These are phyloP conservation scores for Benincasa hispida DNA, from an alignment of 306 rosid species.

Conservation along the genomic window DNA sequence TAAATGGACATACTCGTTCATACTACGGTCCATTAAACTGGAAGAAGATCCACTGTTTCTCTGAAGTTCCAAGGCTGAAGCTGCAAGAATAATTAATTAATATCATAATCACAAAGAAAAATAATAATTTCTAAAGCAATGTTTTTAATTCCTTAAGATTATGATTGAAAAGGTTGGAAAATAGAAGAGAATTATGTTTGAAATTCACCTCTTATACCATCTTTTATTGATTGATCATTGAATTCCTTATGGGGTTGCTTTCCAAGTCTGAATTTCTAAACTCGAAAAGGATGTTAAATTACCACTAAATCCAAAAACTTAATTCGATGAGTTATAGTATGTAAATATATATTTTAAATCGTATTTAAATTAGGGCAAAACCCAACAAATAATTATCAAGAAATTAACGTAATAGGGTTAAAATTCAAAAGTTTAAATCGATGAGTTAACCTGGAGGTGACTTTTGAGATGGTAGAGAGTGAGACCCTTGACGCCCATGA, in stretches of 20 bases:
- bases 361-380: neutral
- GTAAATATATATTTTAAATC: too few species aligned
- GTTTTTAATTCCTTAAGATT: neutral
- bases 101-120: constrained; percentile 14
- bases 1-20: constrained; percentile 64
- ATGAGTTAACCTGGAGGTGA: constrained; percentile 84
- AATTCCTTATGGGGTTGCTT: constrained; percentile 99
- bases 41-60: constrained; percentile 79
- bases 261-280: constrained; percentile 92
- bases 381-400: neutral
- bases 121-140: constrained; percentile 11
- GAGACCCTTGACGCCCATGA: constrained; percentile 99
- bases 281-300: neutral
- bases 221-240: constrained; percentile 91
- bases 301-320: neutral
- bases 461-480: constrained; percentile 99
- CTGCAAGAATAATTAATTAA: constrained; percentile 19
- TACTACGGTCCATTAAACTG: constrained; percentile 74
- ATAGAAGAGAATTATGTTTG: neutral
- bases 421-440: neutral
- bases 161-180: neutral
- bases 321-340: neutral
- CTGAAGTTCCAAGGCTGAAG: constrained; percentile 76
- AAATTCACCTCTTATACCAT: constrained; percentile 35
- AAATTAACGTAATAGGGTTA: neutral